These are phyloP conservation scores for Fusarium concolor DNA, from an alignment of 2,329 filamentous ascomycete species.

Conservation along the genomic window DNA sequence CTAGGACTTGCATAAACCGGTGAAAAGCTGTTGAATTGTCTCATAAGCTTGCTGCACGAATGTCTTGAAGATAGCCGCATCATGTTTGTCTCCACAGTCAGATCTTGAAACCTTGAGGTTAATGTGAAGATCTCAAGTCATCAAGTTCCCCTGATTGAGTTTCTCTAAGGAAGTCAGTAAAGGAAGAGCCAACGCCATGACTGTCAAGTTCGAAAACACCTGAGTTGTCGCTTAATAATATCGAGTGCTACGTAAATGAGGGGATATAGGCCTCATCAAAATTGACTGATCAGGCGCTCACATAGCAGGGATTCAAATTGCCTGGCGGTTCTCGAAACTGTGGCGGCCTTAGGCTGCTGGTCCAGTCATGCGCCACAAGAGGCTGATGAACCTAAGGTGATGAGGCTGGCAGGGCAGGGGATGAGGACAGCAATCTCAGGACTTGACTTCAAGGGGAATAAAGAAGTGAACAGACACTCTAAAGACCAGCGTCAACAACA, in stretches of 20 bases:
- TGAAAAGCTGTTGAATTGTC: constrained; percentile 2
- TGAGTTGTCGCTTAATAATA: background rate
- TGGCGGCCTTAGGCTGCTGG: constrained; percentile 36
- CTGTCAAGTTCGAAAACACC: background rate
- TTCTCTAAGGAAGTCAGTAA: background rate
- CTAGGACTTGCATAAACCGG: background rate
- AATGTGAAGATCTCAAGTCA: constrained; percentile 5
- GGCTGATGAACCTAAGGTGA: constrained; percentile 27
- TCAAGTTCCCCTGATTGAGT: background rate
- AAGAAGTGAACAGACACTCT: constrained; percentile 16
- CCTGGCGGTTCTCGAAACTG: background rate
- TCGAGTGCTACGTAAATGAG: background rate
- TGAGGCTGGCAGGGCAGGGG: constrained; percentile 33
- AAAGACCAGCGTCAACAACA: constrained; percentile 22
- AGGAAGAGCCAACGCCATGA: background rate
- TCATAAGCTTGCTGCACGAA: constrained; percentile 11
- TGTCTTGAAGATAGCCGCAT: constrained; percentile 28
- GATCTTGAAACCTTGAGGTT: constrained; percentile 11
- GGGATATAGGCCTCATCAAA: constrained; percentile 21
- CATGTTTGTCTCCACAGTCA: constrained; percentile 25
- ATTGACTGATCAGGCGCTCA: constrained; percentile 28
- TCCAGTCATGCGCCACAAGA: constrained; percentile 18
- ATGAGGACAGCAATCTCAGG: constrained; percentile 39
- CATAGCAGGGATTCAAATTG: constrained; percentile 10
- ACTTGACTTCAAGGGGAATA: constrained; percentile 33